Evolutionary conservation across 495 filamentous ascomycete species (phyloP).

Genomic region (Neurospora sp.): DNA sequence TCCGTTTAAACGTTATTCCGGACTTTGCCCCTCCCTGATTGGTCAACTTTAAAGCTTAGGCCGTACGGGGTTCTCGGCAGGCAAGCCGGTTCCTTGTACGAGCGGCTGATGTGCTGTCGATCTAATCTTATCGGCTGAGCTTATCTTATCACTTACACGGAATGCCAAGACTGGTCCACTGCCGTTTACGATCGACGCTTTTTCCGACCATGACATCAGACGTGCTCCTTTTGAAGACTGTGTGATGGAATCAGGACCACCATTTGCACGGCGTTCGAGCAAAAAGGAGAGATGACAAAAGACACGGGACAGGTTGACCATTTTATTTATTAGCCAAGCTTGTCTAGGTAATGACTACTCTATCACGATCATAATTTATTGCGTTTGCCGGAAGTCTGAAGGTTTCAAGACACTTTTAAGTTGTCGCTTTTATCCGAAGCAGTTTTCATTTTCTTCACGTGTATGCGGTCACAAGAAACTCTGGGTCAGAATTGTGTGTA

Average conservation of each 20-base stretch:
- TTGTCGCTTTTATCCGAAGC: neutral
- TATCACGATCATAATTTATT: neutral
- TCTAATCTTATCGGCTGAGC: slow-evolving; percentile 1
- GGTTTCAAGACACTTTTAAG: neutral
- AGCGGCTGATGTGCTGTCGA: slow-evolving; percentile 1
- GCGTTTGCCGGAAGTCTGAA: neutral
- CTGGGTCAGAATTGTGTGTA: neutral
- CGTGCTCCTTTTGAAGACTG: neutral
- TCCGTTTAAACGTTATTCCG: slow-evolving; percentile 14
- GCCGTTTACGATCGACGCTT: neutral
- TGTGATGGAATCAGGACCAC: neutral
- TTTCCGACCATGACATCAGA: neutral
- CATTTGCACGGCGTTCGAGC: neutral
- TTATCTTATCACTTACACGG: slow-evolving; percentile 6
- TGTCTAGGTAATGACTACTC: neutral
- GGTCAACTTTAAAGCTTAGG: neutral
- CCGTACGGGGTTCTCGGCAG: neutral
- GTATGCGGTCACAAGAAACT: neutral
- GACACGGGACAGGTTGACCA: neutral
- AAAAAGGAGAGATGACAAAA: neutral
- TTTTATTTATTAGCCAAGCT: neutral
- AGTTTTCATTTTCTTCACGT: neutral
- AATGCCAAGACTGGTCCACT: neutral
- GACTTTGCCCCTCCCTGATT: neutral
- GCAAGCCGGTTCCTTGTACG: neutral